Conservation (phyloP, 768 basidiomycete genomes). For the Boletus vermiculosoides region DNA sequence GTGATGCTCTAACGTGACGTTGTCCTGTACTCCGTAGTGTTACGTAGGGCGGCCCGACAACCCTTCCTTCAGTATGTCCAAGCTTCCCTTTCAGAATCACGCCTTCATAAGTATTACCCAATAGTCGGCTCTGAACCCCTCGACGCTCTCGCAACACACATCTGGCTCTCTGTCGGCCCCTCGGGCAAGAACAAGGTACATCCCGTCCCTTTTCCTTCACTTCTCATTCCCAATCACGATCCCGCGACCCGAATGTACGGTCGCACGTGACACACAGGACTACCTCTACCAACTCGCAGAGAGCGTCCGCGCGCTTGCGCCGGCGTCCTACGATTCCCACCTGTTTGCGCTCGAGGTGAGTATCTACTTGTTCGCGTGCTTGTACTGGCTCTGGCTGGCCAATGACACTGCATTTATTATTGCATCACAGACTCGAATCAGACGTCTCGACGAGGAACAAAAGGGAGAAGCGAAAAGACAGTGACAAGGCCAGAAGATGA, state of each 20-base stretch:
- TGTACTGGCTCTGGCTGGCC: neutral
- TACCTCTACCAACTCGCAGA: constrained; percentile 79
- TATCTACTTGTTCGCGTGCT: neutral
- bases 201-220: no score
- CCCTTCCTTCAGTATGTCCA: constrained; percentile 73
- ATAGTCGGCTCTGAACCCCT: constrained; percentile 83
- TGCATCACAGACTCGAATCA: constrained; percentile 9
- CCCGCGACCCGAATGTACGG: neutral
- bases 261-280: constrained; percentile 48
- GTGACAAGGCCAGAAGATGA: neutral
- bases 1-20: neutral
- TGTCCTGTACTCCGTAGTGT: constrained; percentile 44
- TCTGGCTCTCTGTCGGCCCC: constrained; percentile 77
- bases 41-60: constrained; percentile 88
- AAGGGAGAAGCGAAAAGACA: neutral
- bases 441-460: constrained; percentile 7
- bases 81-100: neutral
- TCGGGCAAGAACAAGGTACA: constrained; percentile 87
- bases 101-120: neutral
- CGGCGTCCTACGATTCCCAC: constrained; percentile 73
- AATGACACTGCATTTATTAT: neutral
- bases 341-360: constrained; percentile 73
- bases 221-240: neutral
- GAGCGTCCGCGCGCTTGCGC: constrained; percentile 68
- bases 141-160: constrained; percentile 61